Percentiles rank a stretch among this genome's conserved stretches.
Evolutionary conservation across 2,329 filamentous ascomycete species (phyloP).

Genomic region (Penicillium griseofulvum): DNA sequence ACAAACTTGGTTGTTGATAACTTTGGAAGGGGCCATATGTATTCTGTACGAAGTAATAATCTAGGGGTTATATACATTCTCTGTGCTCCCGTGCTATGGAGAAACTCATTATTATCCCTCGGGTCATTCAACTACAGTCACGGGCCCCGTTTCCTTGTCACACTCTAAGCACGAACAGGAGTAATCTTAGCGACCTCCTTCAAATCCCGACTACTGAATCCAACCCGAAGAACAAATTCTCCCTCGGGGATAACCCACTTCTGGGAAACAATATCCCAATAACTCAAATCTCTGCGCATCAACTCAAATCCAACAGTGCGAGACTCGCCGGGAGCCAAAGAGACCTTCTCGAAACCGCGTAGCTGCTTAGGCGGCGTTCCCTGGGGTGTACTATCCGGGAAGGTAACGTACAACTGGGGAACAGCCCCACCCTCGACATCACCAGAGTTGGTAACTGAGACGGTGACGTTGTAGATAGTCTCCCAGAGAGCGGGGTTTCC

Average conservation of each 20-base stretch:
- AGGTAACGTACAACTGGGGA: constrained; percentile 52
- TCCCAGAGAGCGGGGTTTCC: constrained; percentile 26
- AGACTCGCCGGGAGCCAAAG: constrained; percentile 30
- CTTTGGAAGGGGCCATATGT: too few species aligned
- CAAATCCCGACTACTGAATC: constrained; percentile 18
- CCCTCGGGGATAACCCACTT: constrained; percentile 52
- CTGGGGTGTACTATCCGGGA: constrained; percentile 10
- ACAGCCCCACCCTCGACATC: constrained; percentile 66
- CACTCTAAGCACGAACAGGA: background rate
- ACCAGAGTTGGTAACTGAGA: constrained; percentile 72
- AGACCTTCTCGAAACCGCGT: constrained; percentile 62
- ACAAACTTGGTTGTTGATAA: too few species aligned
- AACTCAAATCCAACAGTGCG: constrained; percentile 54
- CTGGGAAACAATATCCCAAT: constrained; percentile 60
- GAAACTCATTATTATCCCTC: too few species aligned
- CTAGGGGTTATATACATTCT: too few species aligned
- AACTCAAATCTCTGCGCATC: constrained; percentile 60
- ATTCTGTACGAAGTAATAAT: too few species aligned
- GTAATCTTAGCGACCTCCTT: background rate
- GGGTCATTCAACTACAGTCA: too few species aligned
- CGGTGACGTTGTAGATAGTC: constrained; percentile 42
- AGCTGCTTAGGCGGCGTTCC: constrained; percentile 52
- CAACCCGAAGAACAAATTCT: constrained; percentile 13
- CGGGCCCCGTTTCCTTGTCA: background rate
- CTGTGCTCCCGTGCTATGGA: too few species aligned